A percentile compares a stretch with the other conserved stretches of the same genome.
Conservation (phyloP, 345 rosid genomes). For the Heritiera littoralis region DNA sequence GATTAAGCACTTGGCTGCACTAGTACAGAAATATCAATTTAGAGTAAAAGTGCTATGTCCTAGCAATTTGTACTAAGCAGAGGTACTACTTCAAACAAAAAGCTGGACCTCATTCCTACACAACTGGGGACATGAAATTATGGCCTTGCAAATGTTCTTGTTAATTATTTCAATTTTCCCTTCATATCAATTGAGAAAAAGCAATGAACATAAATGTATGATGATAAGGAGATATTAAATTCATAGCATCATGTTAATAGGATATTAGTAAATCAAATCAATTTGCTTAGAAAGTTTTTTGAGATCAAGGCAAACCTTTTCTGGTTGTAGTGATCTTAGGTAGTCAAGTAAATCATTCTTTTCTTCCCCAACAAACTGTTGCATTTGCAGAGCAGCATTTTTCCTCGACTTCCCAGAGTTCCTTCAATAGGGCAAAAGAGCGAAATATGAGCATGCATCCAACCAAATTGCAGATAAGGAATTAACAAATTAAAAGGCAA, state of each 20-base stretch:
- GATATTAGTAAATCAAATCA: no score
- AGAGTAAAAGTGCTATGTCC: background rate
- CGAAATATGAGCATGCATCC: constrained; percentile 17
- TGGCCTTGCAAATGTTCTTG: no score
- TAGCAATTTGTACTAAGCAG: background rate
- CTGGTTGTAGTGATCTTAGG: constrained; percentile 87
- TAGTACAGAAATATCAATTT: background rate
- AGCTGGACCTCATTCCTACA: background rate
- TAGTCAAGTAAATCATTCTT: constrained; percentile 93
- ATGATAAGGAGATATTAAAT: background rate
- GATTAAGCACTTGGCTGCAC: no score
- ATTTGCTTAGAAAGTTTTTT: background rate
- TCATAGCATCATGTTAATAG: background rate
- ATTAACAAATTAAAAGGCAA: background rate
- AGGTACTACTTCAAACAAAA: no score
- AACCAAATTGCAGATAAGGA: background rate
- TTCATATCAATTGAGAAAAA: background rate
- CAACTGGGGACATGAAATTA: no score
- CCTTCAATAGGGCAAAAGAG: constrained; percentile 44
- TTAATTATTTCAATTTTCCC: background rate
- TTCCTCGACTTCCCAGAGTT: constrained; percentile 78
- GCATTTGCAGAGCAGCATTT: constrained; percentile 94
- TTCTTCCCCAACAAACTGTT: constrained; percentile 95
- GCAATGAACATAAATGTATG: background rate
- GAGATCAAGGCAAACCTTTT: constrained; percentile 55